Base-by-base conservation (phyloP, 2,329 filamentous ascomycete genomes). In the Xylariaceae sp. region DNA sequence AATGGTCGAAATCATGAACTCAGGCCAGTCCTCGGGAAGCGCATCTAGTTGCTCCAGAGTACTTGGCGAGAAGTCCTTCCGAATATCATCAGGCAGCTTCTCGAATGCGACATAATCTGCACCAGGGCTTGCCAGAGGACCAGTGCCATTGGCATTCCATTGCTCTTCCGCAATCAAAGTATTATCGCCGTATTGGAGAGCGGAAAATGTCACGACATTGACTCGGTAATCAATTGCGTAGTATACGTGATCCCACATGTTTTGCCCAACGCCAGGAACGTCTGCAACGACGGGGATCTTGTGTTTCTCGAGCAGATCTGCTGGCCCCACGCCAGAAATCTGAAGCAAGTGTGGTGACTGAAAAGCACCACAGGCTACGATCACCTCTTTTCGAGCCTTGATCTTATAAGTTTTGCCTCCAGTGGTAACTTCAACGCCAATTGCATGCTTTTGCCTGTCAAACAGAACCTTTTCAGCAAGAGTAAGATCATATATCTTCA, bases 281-380 rank as follows among this genome's bases (percentile, higher is more conserved):
- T 42, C 16, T 14, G 39, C 12, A 9, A 42, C 17, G 39, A 19
- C 31, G 3, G 36, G 34, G 28, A 51, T 42, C 3, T 39, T 31
- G 6, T 13, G 18, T 3, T 28, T 2, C 9, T 42, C 0, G 1
- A 51, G 28, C 12, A 12, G 16, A 2, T 45, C 28, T 5, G 9
- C n/a, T 5, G 51, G 51, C 2, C 51, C 51, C 17, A 54, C 17
- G 10, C 51, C 51, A 5, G 50, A 53, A 6, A 71, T 61, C 59
- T 73, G 67, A 2, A 71, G 61, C 6, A 71, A 58, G 47, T 83
- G 78, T 33, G 83, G 83, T 1, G 84, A 87, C 66, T 87, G 83
- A 51, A 87, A 77, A 46, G 83, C 81, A 61, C 84, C 84, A 34
- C 81, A 83, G 66, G 81, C 86, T 58, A 87, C 74, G 58, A 87